phyloP scores from a whole-genome alignment of 352 stramenopile species.

The Pythium rishiriense region DNA sequence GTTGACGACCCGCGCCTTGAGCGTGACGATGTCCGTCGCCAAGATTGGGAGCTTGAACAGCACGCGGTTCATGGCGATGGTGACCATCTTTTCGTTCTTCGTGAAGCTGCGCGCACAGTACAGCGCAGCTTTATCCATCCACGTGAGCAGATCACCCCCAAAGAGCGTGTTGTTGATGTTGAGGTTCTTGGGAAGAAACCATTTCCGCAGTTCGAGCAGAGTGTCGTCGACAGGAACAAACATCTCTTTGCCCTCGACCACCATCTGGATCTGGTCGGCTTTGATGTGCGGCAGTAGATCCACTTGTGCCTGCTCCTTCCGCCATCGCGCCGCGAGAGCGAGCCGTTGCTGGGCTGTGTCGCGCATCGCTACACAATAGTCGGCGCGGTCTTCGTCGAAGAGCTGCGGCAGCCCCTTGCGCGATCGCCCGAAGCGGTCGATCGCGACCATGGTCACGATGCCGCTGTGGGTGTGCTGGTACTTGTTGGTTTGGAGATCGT shows the following conservation, averaged over 20 bases:
- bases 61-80: slow-evolving; percentile 74
- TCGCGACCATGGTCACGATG: slow-evolving; percentile 41
- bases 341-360: slow-evolving; percentile 30
- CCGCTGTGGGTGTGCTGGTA: slow-evolving; percentile 38
- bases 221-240: slow-evolving; percentile 48
- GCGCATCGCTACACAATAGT: slow-evolving; percentile 20
- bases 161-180: slow-evolving; percentile 78
- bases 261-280: slow-evolving; percentile 23
- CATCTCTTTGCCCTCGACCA: slow-evolving; percentile 16
- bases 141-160: slow-evolving; percentile 56
- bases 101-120: slow-evolving; percentile 75
- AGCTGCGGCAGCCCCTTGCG: slow-evolving; percentile 33
- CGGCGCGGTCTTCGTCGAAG: slow-evolving; percentile 19
- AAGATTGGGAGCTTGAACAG: slow-evolving; percentile 71
- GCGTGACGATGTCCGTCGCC: slow-evolving; percentile 53
- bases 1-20: slow-evolving; percentile 59
- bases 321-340: slow-evolving; percentile 30
- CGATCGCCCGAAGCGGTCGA: slow-evolving; percentile 31
- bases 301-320: slow-evolving; percentile 34
- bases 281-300: slow-evolving; percentile 23
- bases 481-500: slow-evolving; percentile 30
- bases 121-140: slow-evolving; percentile 71
- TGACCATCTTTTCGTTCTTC: slow-evolving; percentile 77
- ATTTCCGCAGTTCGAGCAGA: slow-evolving; percentile 68
- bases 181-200: slow-evolving; percentile 68